Evolutionary conservation across 345 rosid genomes (phyloP).

Genomic region (Eucalyptus curtisii): DNA sequence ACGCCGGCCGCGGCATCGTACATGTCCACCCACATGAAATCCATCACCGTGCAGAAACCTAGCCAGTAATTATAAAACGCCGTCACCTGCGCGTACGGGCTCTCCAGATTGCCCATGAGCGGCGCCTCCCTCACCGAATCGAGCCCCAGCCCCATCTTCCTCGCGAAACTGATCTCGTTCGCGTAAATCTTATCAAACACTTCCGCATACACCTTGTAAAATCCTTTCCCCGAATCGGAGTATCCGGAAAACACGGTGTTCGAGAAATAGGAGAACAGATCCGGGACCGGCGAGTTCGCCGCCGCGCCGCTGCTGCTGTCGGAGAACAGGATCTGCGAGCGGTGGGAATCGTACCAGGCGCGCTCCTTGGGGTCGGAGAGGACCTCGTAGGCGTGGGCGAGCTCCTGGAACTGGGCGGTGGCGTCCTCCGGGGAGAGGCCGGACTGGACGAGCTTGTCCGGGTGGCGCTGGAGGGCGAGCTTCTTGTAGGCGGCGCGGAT

Average conservation of each 20-base stretch:
- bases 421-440: conserved; percentile 69
- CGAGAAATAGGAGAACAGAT: conserved; percentile 79
- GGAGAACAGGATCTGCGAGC: conserved; percentile 90
- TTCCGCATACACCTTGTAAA: conserved; percentile 76
- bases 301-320: conserved; percentile 25
- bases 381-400: conserved; percentile 73
- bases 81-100: conserved; percentile 63
- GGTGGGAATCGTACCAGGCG: conserved; percentile 90
- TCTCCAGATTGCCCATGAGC: conserved; percentile 76
- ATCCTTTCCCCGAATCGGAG: conserved; percentile 62
- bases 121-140: conserved; percentile 65
- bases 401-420: conserved; percentile 92
- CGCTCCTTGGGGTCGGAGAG: conserved; percentile 89
- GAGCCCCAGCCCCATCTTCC: conserved; percentile 43
- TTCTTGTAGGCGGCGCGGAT: conserved; percentile 72
- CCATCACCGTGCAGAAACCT: conserved; percentile 75
- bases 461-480: conserved; percentile 89
- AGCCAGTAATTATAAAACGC: conserved; percentile 87
- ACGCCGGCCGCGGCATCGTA: conserved; percentile 64
- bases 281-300: conserved; percentile 34
- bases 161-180: conserved; percentile 51
- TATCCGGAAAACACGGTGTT: conserved; percentile 55
- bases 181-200: conserved; percentile 46
- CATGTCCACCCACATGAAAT: conserved; percentile 81
- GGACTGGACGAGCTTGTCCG: conserved; percentile 88